These are phyloP conservation scores for Daldinia grandis DNA, from an alignment of 495 filamentous ascomycete genomes.

Conservation along the genomic window DNA sequence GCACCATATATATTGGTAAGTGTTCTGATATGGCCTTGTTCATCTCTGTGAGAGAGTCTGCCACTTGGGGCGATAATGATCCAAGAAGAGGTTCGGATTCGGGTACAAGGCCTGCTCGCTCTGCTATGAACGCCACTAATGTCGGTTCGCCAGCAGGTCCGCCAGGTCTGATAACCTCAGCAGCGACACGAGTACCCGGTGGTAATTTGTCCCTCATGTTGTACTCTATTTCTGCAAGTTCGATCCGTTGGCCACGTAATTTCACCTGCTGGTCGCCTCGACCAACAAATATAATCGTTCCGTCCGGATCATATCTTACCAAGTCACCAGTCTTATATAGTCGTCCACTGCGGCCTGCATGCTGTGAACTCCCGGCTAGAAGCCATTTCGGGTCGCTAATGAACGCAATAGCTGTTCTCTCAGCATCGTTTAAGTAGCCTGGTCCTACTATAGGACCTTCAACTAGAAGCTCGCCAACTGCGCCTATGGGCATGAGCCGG, in stretches of 20 bases:
- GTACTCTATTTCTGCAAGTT: constrained; percentile 72
- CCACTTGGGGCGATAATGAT: constrained; percentile 41
- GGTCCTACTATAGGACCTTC: constrained; percentile 64
- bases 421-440: constrained; percentile 58
- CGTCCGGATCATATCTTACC: constrained; percentile 66
- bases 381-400: constrained; percentile 63
- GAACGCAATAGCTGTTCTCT: constrained; percentile 56
- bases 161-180: constrained; percentile 56
- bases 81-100: constrained; percentile 36
- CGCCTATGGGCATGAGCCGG: constrained; percentile 63
- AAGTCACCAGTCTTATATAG: constrained; percentile 76
- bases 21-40: constrained; percentile 48
- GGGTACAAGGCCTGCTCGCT: constrained; percentile 37
- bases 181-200: constrained; percentile 44
- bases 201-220: constrained; percentile 55
- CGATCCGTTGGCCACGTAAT: constrained; percentile 70
- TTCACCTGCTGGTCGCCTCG: constrained; percentile 73
- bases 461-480: constrained; percentile 68
- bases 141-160: constrained; percentile 48
- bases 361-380: constrained; percentile 47
- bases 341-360: constrained; percentile 56
- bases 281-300: constrained; percentile 67
- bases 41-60: constrained; percentile 41
- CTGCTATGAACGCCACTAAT: constrained; percentile 53
- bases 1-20: constrained; percentile 66